Base-by-base conservation (phyloP, 2,329 filamentous ascomycete genomes). In the Alternaria ethzedia region DNA sequence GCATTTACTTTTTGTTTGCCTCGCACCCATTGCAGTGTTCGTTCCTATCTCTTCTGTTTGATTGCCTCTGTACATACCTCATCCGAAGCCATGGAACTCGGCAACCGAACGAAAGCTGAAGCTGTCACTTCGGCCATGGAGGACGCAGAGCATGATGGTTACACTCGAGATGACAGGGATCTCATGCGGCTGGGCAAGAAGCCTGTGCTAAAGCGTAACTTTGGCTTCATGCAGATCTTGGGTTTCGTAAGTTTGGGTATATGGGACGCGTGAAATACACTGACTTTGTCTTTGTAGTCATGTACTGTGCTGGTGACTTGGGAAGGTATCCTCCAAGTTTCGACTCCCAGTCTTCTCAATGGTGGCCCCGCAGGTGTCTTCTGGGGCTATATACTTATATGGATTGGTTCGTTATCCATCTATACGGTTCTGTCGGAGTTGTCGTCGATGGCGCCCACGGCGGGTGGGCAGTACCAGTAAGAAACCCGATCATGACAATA, bases 211-310 rank as follows among this genome's bases (percentile, higher is more conserved):
- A 61, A 65, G 54, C 57, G 67, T 2, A 67, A 49, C 28, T 69
- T 65, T 23, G 56, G 58, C 6, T 59, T 67, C 25, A 52, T 67
- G 32, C 64, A 66, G 6, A 64, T 67, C 6, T 26, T 66, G 13
- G 55, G 61, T 2, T 62, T 63, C 3, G 44, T 30, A 13, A 49
- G 46, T 49, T 20, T 5, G n/a, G 5, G n/a, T 28, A n/a, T 12
- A 49, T 8, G 25, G 11, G 17, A 49, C 11, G 25, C 10, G 15
- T 8, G 25, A 49, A 9, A 41, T 20, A 47, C 56, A 28, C 30
- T 66, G n/a, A 64, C 46, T 61, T 52, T 6, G 52, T 23, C n/a
- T 15, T 25, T 12, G 20, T 25, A 52, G 49, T 56, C 58, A 1
- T 61, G 54, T 32, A 65, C 49, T 1, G 54, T 51, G 6, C 25